Evolutionary conservation across 805 yeast species (phyloP).

Genomic region (Metschnikowia hibisci): DNA sequence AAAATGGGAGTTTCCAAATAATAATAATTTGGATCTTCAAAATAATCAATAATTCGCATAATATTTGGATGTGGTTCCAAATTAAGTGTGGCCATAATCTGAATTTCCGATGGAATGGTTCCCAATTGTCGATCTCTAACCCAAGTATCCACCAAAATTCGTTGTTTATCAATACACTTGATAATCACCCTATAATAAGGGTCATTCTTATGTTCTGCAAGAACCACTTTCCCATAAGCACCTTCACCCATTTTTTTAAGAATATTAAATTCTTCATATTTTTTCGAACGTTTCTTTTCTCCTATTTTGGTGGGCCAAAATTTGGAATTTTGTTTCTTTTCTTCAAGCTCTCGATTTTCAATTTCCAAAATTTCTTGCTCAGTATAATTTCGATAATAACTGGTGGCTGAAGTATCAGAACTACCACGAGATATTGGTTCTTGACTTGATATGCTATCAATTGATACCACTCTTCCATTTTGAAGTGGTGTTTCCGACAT

Average conservation of each 20-base stretch:
- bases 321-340: slow-evolving; percentile 32
- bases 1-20: slow-evolving; percentile 90
- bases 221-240: slow-evolving; percentile 90
- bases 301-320: slow-evolving; percentile 58
- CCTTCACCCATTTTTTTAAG: slow-evolving; percentile 89
- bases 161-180: slow-evolving; percentile 86
- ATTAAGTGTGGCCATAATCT: slow-evolving; percentile 80
- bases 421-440: slow-evolving; percentile 5
- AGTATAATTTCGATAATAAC: slow-evolving; percentile 23
- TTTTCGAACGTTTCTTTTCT: slow-evolving; percentile 61
- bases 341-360: slow-evolving; percentile 45
- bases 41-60: slow-evolving; percentile 80
- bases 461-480: slow-evolving; percentile 4
- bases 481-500: slow-evolving; percentile 8
- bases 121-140: slow-evolving; percentile 88
- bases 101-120: slow-evolving; percentile 94
- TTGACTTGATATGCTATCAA: slow-evolving; percentile 9
- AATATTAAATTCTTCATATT: slow-evolving; percentile 64
- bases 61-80: slow-evolving; percentile 82
- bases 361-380: slow-evolving; percentile 42
- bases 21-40: slow-evolving; percentile 86
- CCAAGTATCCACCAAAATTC: slow-evolving; percentile 96
- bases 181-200: slow-evolving; percentile 66
- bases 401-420: slow-evolving; percentile 8
- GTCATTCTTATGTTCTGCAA: slow-evolving; percentile 66